Base-by-base conservation (phyloP, 495 filamentous ascomycete species). In the Penicilliopsis zonata region DNA sequence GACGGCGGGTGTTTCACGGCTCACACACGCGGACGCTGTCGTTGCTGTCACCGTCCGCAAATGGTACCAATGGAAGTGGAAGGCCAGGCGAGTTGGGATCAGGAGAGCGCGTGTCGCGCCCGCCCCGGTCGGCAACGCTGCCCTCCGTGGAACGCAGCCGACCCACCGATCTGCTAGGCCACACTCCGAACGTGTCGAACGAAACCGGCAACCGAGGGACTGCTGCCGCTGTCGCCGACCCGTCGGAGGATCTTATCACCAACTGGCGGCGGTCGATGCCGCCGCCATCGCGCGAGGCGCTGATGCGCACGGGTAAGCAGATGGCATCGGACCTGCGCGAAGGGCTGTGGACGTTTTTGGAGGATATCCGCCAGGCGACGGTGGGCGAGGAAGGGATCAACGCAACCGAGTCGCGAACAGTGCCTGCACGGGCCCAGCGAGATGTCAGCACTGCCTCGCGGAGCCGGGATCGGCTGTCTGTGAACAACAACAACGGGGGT, bases 271-370 rank as follows among this genome's bases (percentile, higher is more conserved):
- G 55, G 30, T 59, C 50, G 12, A 48, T 65, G 50, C 61, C 63
- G 5, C 59, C 61, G 1, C 53, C 63, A 15, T 67, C 63, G 5
- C 48, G 63, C 9, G 79, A 82, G 23, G 60, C 61, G 9, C 49
- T 83, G 19, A 45, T 82, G 37, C 69, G 67, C 31, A 79, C 77
- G 1, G 75, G 78, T 28, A 86, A 86, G 47, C 83, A 93, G 50
- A 82, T 96, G 52, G 88, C 90, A 2, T 81, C 80, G 6, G 90
- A 93, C 52, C 71, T 98, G 44, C 78, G 78, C 40, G 75, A 86
- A 24, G 90, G 90, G 0, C 60, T 96, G n/a, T 90, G 84, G 84
- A 94, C 85, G 9, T 98, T 96, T 52, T 70, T 95, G 38, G 90
- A 96, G 48, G 90, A 96, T 53, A 69, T 98, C 16, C 69, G 86